Conservation (phyloP, 495 filamentous ascomycete species). For the Bacidia gigantensis region DNA sequence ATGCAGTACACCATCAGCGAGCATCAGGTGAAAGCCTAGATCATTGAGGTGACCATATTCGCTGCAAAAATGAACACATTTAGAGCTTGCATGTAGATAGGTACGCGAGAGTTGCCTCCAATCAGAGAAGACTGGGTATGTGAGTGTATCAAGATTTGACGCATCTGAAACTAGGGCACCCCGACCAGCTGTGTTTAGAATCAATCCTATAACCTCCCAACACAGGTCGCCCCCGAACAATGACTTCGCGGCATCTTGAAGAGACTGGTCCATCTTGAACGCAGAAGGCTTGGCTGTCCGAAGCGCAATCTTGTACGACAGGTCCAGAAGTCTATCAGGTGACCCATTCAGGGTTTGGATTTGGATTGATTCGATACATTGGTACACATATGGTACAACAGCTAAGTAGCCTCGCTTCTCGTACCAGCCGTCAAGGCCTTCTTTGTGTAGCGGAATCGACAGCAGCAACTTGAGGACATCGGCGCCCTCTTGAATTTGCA, state of each 20-base stretch:
- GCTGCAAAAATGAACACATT: background rate
- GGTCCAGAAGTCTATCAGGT: background rate
- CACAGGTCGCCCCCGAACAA: conserved; percentile 40
- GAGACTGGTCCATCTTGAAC: background rate
- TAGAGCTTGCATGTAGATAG: conserved; percentile 24
- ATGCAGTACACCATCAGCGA: conserved; percentile 17
- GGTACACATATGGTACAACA: background rate
- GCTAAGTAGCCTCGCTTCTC: too few species aligned
- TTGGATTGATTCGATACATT: background rate
- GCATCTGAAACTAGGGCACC: conserved; percentile 27
- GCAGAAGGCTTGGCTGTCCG: background rate
- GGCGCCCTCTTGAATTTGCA: background rate
- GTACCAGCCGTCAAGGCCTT: background rate
- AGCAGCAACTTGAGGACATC: background rate
- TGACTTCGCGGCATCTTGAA: conserved; percentile 24
- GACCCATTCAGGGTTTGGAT: background rate
- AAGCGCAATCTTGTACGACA: background rate
- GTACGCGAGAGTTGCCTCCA: conserved; percentile 9
- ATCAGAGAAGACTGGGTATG: conserved; percentile 8
- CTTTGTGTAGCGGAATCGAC: background rate
- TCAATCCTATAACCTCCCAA: conserved; percentile 45
- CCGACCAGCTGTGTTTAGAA: conserved; percentile 34
- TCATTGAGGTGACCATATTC: conserved; percentile 5
- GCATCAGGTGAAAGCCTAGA: background rate
- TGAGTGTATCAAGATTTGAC: conserved; percentile 21